A percentile compares a stretch with the other conserved stretches of the same genome.
phyloP scores from a whole-genome alignment of 768 basidiomycete genomes.

The Trametes coccinea region DNA sequence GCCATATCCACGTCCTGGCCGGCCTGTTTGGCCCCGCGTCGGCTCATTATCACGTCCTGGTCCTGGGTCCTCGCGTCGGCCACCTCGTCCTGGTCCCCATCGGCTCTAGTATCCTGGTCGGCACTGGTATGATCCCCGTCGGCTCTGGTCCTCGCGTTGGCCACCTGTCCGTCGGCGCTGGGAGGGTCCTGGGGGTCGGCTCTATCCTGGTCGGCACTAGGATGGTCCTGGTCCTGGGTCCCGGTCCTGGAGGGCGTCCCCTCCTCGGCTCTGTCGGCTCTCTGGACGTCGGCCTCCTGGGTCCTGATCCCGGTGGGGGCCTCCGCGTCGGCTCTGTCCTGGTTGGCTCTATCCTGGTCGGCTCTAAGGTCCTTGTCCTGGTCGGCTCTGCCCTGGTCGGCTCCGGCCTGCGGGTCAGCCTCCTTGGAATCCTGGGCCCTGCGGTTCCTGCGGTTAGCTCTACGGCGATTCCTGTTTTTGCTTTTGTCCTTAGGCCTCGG shows the following conservation, averaged over 20 bases:
- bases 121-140: background rate
- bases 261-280: no score
- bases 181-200: no score
- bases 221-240: no score
- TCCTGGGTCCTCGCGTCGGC: background rate
- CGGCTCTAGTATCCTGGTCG: background rate
- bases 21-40: background rate
- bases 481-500: background rate
- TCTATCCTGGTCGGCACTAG: no score
- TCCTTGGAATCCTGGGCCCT: background rate
- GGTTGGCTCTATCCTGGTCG: background rate
- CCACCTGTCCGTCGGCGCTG: no score
- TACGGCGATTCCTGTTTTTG: background rate
- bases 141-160: background rate
- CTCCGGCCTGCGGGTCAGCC: background rate
- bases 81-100: background rate
- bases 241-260: no score
- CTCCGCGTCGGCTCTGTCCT: background rate
- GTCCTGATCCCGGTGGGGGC: background rate
- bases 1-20: background rate
- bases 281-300: no score
- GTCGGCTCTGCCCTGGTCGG: background rate
- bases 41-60: background rate
- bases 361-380: background rate
- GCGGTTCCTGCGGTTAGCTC: background rate